A percentile compares a stretch with the other conserved stretches of the same genome.
phyloP scores from a whole-genome alignment of 1,139 yeast species.

The Candida dubliniensis region DNA sequence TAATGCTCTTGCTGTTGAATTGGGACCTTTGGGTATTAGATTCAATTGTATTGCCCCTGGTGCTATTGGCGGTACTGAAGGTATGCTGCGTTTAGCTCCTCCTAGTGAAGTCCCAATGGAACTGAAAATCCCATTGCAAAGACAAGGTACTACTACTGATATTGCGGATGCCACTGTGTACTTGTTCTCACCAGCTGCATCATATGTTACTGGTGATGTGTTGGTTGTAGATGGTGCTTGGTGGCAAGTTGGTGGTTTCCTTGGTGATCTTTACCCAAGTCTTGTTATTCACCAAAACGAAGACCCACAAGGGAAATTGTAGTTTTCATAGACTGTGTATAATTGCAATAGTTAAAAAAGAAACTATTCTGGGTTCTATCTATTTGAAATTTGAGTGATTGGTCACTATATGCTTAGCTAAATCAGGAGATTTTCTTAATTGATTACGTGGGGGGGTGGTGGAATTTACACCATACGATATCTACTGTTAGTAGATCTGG shows the following conservation, averaged over 20 bases:
- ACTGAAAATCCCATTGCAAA: conserved; percentile 67
- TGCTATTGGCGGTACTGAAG: conserved; percentile 81
- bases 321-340: conserved; percentile 2
- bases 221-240: conserved; percentile 87
- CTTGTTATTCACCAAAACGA: conserved; percentile 28
- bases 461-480: no score
- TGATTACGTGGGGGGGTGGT: no score
- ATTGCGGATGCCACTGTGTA: conserved; percentile 88
- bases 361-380: no score
- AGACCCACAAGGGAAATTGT: conserved; percentile 21
- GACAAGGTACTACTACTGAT: conserved; percentile 73
- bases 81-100: conserved; percentile 58
- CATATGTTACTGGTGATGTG: conserved; percentile 74
- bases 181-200: conserved; percentile 79
- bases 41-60: conserved; percentile 92
- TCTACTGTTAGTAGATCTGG: no score
- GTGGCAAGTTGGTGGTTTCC: conserved; percentile 70
- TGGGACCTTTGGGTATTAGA: conserved; percentile 86
- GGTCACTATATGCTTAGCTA: no score
- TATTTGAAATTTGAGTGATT: no score
- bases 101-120: conserved; percentile 37
- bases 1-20: conserved; percentile 82
- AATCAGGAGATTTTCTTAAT: no score
- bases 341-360: background rate
- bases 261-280: conserved; percentile 36